A percentile compares a stretch with the other conserved stretches of the same genome.
Evolutionary conservation across 805 yeast genomes (phyloP).

Genomic region (Zygoascus ofunaensis): DNA sequence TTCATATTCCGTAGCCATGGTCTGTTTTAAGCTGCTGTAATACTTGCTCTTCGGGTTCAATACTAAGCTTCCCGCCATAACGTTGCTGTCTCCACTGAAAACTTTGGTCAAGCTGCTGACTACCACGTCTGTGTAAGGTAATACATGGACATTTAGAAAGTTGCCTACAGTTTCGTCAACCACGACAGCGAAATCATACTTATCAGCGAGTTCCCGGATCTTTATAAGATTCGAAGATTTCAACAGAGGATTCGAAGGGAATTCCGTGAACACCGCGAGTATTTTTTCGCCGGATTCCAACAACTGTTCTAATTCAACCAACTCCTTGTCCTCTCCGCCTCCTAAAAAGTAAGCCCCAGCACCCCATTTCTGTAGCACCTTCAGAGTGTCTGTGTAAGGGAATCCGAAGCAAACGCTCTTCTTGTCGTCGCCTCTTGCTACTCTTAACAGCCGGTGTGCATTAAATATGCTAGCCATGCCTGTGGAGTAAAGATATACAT

Average conservation of each 20-base stretch:
- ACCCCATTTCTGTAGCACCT: slow-evolving; percentile 80
- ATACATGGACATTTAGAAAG: slow-evolving; percentile 69
- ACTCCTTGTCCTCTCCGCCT: slow-evolving; percentile 58
- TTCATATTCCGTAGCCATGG: slow-evolving; percentile 48
- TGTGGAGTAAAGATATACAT: slow-evolving; percentile 75
- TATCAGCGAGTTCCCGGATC: slow-evolving; percentile 55
- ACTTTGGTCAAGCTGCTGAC: slow-evolving; percentile 85
- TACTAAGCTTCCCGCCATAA: slow-evolving; percentile 86
- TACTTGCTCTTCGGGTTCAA: slow-evolving; percentile 56
- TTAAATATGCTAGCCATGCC: slow-evolving; percentile 91
- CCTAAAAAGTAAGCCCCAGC: slow-evolving; percentile 85
- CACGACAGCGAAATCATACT: slow-evolving; percentile 66
- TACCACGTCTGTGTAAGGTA: slow-evolving; percentile 78
- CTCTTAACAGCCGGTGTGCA: slow-evolving; percentile 46
- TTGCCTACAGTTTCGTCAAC: slow-evolving; percentile 96
- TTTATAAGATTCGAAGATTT: slow-evolving; percentile 70
- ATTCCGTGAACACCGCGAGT: slow-evolving; percentile 79
- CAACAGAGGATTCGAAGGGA: slow-evolving; percentile 90
- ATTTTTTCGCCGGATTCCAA: slow-evolving; percentile 58
- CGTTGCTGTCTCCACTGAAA: slow-evolving; percentile 90
- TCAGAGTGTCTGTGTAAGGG: slow-evolving; percentile 89
- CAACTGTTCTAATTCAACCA: slow-evolving; percentile 53
- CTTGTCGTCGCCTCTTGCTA: slow-evolving; percentile 15
- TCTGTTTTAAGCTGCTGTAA: slow-evolving; percentile 42
- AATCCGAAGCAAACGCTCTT: slow-evolving; percentile 92